Percentiles rank a stretch among this genome's conserved stretches.
These are phyloP conservation scores for Gymnopilus junonius DNA, from an alignment of 768 basidiomycete genomes.

Conservation along the genomic window DNA sequence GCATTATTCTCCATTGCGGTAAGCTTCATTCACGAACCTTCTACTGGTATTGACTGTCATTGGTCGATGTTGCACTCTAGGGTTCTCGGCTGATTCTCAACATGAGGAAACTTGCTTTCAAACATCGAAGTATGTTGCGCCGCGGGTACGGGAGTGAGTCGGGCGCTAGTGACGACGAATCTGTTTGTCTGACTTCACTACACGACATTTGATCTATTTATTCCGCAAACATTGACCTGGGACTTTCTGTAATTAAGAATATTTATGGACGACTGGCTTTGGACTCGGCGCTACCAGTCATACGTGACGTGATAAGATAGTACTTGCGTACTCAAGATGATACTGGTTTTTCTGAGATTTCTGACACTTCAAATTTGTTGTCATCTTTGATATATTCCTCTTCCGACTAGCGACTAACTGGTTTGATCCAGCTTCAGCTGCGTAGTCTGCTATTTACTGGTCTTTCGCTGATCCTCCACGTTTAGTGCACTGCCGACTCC, in stretches of 20 bases:
- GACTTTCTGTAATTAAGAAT: not conserved
- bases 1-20: not conserved
- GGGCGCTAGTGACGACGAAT: not conserved
- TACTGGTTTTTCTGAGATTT: too few relatives aligned
- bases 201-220: not conserved
- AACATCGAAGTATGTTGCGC: not conserved
- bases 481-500: too few relatives aligned
- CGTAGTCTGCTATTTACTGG: not conserved
- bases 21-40: not conserved
- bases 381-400: not conserved
- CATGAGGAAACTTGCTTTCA: conserved; percentile 11
- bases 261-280: not conserved
- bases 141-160: not conserved
- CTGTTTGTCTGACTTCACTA: not conserved
- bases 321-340: too few relatives aligned
- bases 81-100: conserved; percentile 9
- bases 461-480: not conserved
- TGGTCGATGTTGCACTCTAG: too few relatives aligned
- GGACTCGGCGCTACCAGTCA: too few relatives aligned
- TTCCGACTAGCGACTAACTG: not conserved
- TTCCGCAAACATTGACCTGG: not conserved
- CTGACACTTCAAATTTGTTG: not conserved
- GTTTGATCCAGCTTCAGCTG: too few relatives aligned
- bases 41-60: not conserved
- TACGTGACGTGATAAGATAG: too few relatives aligned